These are phyloP conservation scores for Stagonosporopsis cucurbitacearum DNA, from an alignment of 2,329 filamentous ascomycete genomes.

Conservation along the genomic window DNA sequence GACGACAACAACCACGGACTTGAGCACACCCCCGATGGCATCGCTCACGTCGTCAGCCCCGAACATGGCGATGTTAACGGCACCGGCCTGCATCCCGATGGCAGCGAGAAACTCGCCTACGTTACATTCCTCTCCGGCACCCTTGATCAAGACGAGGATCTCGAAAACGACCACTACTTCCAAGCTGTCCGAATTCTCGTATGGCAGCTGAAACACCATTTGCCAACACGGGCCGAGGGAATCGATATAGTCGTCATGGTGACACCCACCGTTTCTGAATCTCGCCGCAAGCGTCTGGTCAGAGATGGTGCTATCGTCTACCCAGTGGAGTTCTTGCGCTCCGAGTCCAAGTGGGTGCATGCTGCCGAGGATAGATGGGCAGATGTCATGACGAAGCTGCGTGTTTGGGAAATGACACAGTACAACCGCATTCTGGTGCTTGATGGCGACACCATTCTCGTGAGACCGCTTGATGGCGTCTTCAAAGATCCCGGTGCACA, in stretches of 20 bases:
- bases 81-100: not conserved
- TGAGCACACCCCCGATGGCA: not conserved
- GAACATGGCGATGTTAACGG: not conserved
- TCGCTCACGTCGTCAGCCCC: not conserved
- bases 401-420: conserved; percentile 48
- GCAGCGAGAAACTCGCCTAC: conserved; percentile 32
- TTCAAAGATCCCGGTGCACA: conserved; percentile 44
- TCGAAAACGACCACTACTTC: conserved; percentile 40
- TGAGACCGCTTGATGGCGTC: conserved; percentile 39
- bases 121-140: conserved; percentile 35
- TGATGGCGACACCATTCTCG: conserved; percentile 47
- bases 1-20: conserved; percentile 2
- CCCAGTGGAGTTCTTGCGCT: conserved; percentile 31
- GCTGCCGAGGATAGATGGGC: conserved; percentile 34
- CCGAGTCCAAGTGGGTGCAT: conserved; percentile 27
- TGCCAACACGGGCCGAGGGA: conserved; percentile 29
- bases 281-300: conserved; percentile 25
- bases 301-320: conserved; percentile 38
- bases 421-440: conserved; percentile 46
- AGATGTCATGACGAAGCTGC: conserved; percentile 50
- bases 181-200: conserved; percentile 29
- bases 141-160: conserved; percentile 23
- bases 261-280: conserved; percentile 30
- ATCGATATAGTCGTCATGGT: conserved; percentile 38
- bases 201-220: conserved; percentile 40